These are phyloP conservation scores for Termitomyces eurrhizus DNA, from an alignment of 768 basidiomycete genomes.

Conservation along the genomic window DNA sequence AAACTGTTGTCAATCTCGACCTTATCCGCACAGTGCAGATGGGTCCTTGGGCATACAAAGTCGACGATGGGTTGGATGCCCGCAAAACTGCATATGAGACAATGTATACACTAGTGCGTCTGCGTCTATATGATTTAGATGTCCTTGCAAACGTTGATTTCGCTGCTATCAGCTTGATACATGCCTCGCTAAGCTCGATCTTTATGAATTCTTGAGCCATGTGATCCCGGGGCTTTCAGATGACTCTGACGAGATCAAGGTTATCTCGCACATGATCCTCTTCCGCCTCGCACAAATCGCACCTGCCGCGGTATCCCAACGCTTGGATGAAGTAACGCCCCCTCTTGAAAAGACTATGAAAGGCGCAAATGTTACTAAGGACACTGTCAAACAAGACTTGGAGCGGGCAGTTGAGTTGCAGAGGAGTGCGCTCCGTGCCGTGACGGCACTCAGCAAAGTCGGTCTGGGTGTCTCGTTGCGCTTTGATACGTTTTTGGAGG, in stretches of 20 bases:
- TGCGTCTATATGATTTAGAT: neutral
- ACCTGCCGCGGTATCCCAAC: constrained; percentile 76
- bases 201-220: constrained; percentile 77
- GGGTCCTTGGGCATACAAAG: constrained; percentile 96
- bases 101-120: constrained; percentile 87
- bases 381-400: constrained; percentile 92
- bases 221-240: constrained; percentile 84
- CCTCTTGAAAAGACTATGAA: constrained; percentile 88
- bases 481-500: constrained; percentile 81
- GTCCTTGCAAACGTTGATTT: neutral
- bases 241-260: constrained; percentile 95
- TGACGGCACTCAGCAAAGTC: constrained; percentile 83
- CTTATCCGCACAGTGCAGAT: constrained; percentile 91
- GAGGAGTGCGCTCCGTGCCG: constrained; percentile 82
- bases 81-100: constrained; percentile 98
- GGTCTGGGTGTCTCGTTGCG: constrained; percentile 56
- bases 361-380: constrained; percentile 84
- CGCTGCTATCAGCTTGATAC: constrained; percentile 68
- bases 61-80: constrained; percentile 94
- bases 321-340: constrained; percentile 81
- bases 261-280: constrained; percentile 93
- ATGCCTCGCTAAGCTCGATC: constrained; percentile 82
- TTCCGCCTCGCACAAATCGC: constrained; percentile 87
- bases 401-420: constrained; percentile 89
- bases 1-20: constrained; percentile 74